Conservation (phyloP, 306 rosid genomes). For the Vigna unguiculata region DNA sequence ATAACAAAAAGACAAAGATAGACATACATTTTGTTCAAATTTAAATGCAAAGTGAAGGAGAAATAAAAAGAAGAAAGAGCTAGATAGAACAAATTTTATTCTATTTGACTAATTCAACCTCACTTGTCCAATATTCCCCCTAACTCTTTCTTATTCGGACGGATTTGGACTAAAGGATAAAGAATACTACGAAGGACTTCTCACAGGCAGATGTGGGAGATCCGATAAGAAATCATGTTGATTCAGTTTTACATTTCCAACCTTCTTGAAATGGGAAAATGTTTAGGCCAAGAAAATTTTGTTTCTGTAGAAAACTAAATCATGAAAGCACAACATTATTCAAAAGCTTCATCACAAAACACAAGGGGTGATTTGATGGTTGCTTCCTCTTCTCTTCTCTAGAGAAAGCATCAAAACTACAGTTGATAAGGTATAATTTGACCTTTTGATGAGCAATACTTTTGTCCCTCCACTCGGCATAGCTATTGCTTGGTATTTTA, state of each 20-base stretch:
- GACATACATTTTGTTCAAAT: conserved; percentile 18
- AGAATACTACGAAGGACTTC: conserved; percentile 20
- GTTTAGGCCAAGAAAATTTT: not conserved
- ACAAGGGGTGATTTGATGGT: conserved; percentile 19
- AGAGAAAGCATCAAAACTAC: conserved; percentile 17
- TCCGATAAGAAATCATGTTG: conserved; percentile 11
- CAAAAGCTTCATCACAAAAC: conserved; percentile 24
- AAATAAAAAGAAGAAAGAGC: conserved; percentile 24
- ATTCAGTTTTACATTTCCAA: conserved; percentile 6
- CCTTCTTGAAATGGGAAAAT: conserved; percentile 28
- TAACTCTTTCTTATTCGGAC: not conserved
- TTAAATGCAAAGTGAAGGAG: conserved; percentile 6
- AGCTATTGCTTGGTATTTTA: not conserved
- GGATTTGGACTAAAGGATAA: conserved; percentile 14
- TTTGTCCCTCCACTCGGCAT: not conserved
- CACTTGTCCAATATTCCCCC: conserved; percentile 30
- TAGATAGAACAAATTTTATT: not conserved
- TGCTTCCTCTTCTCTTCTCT: conserved; percentile 17
- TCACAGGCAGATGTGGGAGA: conserved; percentile 9
- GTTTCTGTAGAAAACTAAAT: conserved; percentile 19
- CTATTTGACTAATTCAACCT: conserved; percentile 34
- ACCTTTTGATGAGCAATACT: not conserved
- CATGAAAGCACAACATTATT: not conserved
- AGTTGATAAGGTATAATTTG: not conserved
- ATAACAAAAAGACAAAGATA: not conserved